Conservation (phyloP, 768 basidiomycete genomes). For the Tylopilus intermedius region DNA sequence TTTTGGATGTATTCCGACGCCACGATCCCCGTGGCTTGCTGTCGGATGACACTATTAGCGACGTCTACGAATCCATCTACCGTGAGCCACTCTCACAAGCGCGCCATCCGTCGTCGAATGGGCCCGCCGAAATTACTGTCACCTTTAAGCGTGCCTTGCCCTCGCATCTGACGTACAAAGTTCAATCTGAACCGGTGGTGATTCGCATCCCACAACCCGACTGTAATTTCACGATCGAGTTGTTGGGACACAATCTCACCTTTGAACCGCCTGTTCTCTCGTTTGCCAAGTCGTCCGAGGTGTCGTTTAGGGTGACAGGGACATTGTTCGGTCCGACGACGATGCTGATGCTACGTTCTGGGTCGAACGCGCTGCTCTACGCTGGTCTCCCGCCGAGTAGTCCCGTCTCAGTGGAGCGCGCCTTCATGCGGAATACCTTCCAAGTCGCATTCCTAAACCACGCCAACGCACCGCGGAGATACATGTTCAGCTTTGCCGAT, state of each 20-base stretch:
- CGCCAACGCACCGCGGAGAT: constrained; percentile 65
- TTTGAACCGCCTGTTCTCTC: constrained; percentile 84
- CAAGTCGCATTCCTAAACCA: constrained; percentile 81
- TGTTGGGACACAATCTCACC: constrained; percentile 80
- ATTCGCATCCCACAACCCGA: constrained; percentile 84
- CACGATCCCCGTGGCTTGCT: constrained; percentile 69
- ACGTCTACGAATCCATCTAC: constrained; percentile 74
- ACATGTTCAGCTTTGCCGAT: constrained; percentile 93
- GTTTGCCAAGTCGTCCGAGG: constrained; percentile 74
- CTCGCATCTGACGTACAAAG: constrained; percentile 75
- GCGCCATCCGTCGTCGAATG: constrained; percentile 39
- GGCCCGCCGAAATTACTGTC: constrained; percentile 50
- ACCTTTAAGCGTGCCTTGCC: constrained; percentile 73
- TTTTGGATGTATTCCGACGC: constrained; percentile 75
- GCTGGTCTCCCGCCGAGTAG: constrained; percentile 75
- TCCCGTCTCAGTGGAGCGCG: constrained; percentile 75
- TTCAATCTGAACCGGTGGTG: constrained; percentile 83
- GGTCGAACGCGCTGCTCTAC: constrained; percentile 80
- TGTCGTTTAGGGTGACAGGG: constrained; percentile 89
- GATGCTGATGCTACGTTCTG: constrained; percentile 78
- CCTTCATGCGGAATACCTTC: constrained; percentile 97
- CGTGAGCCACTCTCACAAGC: constrained; percentile 71
- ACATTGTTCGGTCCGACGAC: constrained; percentile 75
- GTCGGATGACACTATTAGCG: constrained; percentile 68
- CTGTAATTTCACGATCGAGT: constrained; percentile 72